Percentiles rank a stretch among this genome's conserved stretches.
Conservation (phyloP, 2,329 filamentous ascomycete genomes). For the Ceratocystis alfenasii region DNA sequence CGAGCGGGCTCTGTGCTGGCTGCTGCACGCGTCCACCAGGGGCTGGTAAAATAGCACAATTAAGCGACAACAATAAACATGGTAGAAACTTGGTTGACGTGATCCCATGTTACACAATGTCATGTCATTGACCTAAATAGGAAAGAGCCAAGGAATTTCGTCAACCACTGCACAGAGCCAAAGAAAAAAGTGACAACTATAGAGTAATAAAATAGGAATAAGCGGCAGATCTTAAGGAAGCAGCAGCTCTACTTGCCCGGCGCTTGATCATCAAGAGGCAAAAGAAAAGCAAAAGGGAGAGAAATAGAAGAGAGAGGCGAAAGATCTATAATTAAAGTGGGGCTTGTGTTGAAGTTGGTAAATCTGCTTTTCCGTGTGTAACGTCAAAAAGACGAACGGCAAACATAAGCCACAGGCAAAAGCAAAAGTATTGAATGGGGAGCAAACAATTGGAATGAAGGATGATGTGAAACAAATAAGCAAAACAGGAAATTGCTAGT, state of each 20-base stretch:
- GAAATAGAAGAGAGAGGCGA: too few species aligned
- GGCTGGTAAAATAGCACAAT: neutral
- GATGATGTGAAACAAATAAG: neutral
- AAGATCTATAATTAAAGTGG: too few species aligned
- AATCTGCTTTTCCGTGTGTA: neutral
- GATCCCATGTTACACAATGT: neutral
- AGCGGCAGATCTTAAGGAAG: neutral
- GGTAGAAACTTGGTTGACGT: neutral
- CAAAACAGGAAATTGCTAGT: neutral
- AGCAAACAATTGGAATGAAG: neutral
- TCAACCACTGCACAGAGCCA: neutral
- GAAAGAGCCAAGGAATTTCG: neutral
- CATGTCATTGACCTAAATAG: neutral
- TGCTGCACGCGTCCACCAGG: neutral
- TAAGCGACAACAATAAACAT: neutral
- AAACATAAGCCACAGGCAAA: neutral
- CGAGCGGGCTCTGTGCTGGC: neutral
- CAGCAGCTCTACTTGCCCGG: too few species aligned
- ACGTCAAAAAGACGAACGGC: slow-evolving; percentile 1
- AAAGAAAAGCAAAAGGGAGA: neutral
- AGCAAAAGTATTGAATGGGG: neutral
- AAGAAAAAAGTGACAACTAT: neutral
- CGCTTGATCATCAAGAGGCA: neutral
- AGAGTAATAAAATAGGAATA: neutral
- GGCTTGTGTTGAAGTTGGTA: too few species aligned